These are phyloP conservation scores for Gossypium rotundifolium DNA, from an alignment of 345 rosid genomes.

Conservation along the genomic window DNA sequence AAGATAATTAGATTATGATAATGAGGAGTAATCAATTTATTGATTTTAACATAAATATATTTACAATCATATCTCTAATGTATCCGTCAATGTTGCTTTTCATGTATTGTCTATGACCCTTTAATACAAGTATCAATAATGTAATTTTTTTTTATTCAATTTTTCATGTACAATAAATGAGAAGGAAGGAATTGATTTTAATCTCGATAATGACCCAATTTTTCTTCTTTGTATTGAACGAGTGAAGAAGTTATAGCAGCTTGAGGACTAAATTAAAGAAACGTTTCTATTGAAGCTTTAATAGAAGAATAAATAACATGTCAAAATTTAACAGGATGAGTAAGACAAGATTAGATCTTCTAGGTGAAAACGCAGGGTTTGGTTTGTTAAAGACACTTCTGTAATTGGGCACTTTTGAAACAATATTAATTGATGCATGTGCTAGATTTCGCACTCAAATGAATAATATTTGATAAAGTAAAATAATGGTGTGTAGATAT, in stretches of 20 bases:
- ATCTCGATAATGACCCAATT: background rate
- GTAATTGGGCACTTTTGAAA: background rate
- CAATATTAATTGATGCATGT: background rate
- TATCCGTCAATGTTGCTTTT: no score
- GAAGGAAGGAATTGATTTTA: background rate
- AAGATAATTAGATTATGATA: no score
- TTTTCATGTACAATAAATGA: no score
- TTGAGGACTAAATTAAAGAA: background rate
- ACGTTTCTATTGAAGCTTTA: background rate
- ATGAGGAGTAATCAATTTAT: no score
- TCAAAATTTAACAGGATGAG: background rate
- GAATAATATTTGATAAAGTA: background rate
- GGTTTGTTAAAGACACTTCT: background rate
- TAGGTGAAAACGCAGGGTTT: background rate
- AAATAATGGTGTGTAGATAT: no score
- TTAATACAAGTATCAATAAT: no score
- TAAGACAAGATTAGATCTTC: background rate
- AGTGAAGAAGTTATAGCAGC: background rate
- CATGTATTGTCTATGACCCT: no score
- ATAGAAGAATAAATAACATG: background rate
- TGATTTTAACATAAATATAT: no score
- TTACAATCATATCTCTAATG: no score
- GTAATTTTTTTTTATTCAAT: no score
- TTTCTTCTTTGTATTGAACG: background rate
- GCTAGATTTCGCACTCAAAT: background rate